Evolutionary conservation across 495 filamentous ascomycete species (phyloP), one percentile per base, ranked within the genome.

Genomic region (Hypoxylon lienhwacheense): DNA sequence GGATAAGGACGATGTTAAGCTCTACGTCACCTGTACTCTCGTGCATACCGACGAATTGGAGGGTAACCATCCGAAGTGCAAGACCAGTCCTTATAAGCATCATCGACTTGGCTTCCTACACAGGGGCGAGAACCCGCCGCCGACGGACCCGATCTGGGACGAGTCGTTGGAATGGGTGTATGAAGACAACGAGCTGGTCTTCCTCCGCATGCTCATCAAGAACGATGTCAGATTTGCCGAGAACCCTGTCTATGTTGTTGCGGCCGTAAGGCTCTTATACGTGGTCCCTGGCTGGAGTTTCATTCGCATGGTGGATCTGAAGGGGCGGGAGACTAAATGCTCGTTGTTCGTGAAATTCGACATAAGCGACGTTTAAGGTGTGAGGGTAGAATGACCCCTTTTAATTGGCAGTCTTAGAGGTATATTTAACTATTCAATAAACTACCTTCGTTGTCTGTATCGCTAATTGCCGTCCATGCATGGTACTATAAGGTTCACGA

Each of bases 11-110:
- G 74, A 73, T 1, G 43, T 78, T 5, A 73, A 70, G 55, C 77
- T 77, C 0, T 82, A 82, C 43, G 41, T 82, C n/a, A 82, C 79
- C 0, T 80, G 77, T 55, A 70, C 73, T 8, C 68, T 82, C 3
- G 46, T 76, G 1, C 77, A 77, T 17, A 73, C 77, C 0, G 61
- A 64, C 17, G 67, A 73, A 51, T 34, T 73, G 14, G 51, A 66
- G 0, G 66, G 63, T 26, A 52, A 62, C 4, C 72, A 70, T 4
- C 64, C 64, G 6, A 82, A 82, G 67, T 60, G 68, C 7, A 82
- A 82, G 70, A 82, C 79, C 2, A 48, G 52, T 1, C 66, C 68
- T 1, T 81, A 80, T 40, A 72, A 68, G 45, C 70, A 70, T 17
- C 77, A 79, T 56, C 73, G 69, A 35, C 57, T 77, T 1, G 63